Percentiles rank a stretch among this genome's conserved stretches.
Evolutionary conservation across 345 rosid species (phyloP).

Genomic region (Eucalyptus pauciflora): DNA sequence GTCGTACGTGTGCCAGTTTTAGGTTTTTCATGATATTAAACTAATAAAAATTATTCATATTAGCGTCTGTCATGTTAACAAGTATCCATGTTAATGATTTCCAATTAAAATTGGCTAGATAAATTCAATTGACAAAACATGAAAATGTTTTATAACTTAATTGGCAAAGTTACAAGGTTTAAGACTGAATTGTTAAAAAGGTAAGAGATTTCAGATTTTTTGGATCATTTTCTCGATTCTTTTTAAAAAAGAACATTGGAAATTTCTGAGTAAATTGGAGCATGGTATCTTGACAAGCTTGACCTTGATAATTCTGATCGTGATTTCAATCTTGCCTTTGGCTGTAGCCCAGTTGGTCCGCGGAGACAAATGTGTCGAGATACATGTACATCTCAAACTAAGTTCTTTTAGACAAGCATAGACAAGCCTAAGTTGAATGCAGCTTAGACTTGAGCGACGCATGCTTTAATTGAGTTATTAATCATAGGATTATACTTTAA

Average conservation of each 20-base stretch:
- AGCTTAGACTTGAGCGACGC: neutral
- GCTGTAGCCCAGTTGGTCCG: neutral
- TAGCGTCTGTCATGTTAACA: accelerated
- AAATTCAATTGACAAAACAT: accelerated
- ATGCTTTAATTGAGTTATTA: no score
- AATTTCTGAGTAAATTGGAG: neutral
- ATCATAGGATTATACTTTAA: no score
- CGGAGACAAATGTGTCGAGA: neutral
- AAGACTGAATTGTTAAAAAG: accelerated
- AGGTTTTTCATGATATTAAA: no score
- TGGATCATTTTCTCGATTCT: accelerated
- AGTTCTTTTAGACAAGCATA: no score
- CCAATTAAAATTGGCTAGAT: accelerated
- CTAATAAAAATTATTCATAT: no score
- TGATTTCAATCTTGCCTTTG: neutral
- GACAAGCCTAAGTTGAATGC: no score
- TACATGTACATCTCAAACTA: neutral
- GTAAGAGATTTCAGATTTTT: no score
- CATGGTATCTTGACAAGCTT: neutral
- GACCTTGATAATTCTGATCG: neutral
- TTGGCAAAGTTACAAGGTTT: accelerated
- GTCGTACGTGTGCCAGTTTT: accelerated
- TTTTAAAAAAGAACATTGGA: neutral
- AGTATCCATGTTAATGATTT: no score
- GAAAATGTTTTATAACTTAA: no score